Conservation (phyloP, 2,329 filamentous ascomycete genomes). For the Fusarium mangiferae region DNA sequence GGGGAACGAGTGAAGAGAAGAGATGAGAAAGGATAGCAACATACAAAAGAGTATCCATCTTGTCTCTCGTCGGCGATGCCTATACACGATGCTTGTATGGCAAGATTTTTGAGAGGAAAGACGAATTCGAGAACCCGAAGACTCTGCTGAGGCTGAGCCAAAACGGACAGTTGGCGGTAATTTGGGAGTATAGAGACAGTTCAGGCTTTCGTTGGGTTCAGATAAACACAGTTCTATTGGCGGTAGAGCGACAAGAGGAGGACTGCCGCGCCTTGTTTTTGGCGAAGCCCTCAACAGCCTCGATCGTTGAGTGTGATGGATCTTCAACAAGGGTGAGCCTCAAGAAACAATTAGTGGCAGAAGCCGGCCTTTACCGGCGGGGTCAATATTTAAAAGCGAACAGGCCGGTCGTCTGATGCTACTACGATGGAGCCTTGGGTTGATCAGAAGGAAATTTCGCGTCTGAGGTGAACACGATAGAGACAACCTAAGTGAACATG, state of each 20-base stretch:
- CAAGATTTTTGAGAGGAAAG: background rate
- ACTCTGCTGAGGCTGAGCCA: slow-evolving; percentile 1
- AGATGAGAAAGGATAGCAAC: slow-evolving; percentile 45
- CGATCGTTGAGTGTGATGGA: slow-evolving; percentile 1
- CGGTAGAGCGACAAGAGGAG: background rate
- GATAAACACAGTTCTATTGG: background rate
- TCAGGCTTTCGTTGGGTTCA: background rate
- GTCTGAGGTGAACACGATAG: background rate
- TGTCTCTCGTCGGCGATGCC: slow-evolving; percentile 28
- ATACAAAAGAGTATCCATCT: slow-evolving; percentile 72
- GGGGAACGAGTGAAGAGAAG: background rate
- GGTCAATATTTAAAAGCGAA: slow-evolving; percentile 7
- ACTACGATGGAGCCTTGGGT: background rate
- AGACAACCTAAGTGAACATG: background rate
- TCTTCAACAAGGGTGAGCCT: slow-evolving; percentile 6
- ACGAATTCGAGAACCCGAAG: background rate
- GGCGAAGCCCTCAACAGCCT: background rate
- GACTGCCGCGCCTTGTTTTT: background rate
- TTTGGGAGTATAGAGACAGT: background rate
- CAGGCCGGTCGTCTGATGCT: slow-evolving; percentile 2
- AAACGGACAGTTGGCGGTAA: background rate
- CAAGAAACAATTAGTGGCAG: slow-evolving; percentile 1
- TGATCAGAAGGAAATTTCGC: background rate
- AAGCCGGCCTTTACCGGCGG: slow-evolving; percentile 30
- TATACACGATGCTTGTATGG: background rate